These are phyloP conservation scores for Periconia sp. DNA, from an alignment of 2,329 filamentous ascomycete genomes.

Conservation along the genomic window DNA sequence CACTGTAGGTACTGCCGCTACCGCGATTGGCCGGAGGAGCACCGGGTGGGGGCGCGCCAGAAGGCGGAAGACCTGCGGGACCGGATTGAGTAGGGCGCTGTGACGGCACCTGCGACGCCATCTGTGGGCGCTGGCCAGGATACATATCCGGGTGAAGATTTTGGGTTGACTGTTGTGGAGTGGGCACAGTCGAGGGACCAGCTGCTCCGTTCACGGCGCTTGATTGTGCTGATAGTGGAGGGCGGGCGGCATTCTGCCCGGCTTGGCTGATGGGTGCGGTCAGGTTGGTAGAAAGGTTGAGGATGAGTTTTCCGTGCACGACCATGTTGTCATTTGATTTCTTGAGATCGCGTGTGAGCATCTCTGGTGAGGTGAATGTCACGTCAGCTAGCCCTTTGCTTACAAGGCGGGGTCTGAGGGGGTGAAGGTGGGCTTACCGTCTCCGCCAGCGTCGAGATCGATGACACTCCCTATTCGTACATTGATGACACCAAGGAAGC, in stretches of 20 bases:
- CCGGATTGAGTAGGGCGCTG: constrained; percentile 33
- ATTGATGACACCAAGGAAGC: constrained; percentile 96
- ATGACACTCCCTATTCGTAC: constrained; percentile 93
- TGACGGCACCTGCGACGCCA: constrained; percentile 24
- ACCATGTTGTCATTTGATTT: constrained; percentile 98
- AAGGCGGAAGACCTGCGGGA: constrained; percentile 35
- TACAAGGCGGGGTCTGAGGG: not conserved
- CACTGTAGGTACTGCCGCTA: constrained; percentile 63
- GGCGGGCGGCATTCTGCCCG: constrained; percentile 39
- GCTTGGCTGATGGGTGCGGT: constrained; percentile 65
- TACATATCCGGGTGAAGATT: constrained; percentile 42
- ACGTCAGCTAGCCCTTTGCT: constrained; percentile 23
- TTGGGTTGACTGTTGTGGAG: constrained; percentile 42
- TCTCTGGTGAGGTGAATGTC: constrained; percentile 59
- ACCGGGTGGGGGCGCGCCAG: constrained; percentile 23
- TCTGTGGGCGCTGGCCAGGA: constrained; percentile 35
- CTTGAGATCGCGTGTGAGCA: constrained; percentile 95
- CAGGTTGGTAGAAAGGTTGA: constrained; percentile 93
- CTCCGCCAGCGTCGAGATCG: constrained; percentile 83
- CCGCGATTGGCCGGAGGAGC: not conserved
- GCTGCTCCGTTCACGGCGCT: constrained; percentile 41
- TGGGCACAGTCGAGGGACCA: constrained; percentile 35
- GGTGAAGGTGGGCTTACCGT: constrained; percentile 64
- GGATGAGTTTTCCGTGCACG: constrained; percentile 95
- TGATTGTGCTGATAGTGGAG: constrained; percentile 42